These are phyloP conservation scores for Penicillium sp. DNA, from an alignment of 2,329 filamentous ascomycete genomes.

Conservation along the genomic window DNA sequence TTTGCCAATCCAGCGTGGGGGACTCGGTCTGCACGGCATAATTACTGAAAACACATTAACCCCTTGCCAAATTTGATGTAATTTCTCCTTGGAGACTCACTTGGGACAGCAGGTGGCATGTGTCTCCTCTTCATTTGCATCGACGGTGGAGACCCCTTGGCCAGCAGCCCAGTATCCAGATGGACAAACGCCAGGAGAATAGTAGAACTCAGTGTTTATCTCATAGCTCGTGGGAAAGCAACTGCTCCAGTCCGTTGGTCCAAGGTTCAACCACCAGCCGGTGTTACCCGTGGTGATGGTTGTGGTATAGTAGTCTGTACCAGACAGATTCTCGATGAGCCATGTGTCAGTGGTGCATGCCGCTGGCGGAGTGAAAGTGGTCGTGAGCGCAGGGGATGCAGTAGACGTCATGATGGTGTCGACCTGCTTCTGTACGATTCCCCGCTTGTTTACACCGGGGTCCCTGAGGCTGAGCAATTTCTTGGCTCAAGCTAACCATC, in stretches of 20 bases:
- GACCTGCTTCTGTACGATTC: too few species aligned
- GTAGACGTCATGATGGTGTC: background rate
- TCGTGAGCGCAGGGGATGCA: background rate
- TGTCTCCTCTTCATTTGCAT: background rate
- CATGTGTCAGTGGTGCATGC: conserved; percentile 1
- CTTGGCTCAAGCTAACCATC: too few species aligned
- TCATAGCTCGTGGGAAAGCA: conserved; percentile 1
- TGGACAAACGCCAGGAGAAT: conserved; percentile 4
- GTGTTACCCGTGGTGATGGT: background rate
- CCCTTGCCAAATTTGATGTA: too few species aligned
- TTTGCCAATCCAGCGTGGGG: background rate
- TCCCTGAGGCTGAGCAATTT: too few species aligned
- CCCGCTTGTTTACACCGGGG: too few species aligned
- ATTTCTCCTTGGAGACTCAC: background rate
- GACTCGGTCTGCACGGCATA: conserved; percentile 1
- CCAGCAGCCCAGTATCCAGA: conserved; percentile 3
- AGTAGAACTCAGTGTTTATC: background rate
- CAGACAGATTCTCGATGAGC: background rate
- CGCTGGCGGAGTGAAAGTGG: background rate
- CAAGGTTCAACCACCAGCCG: conserved; percentile 4
- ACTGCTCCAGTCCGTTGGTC: background rate
- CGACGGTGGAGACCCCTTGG: background rate
- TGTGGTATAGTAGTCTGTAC: background rate
- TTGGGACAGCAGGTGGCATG: conserved; percentile 5
- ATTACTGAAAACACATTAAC: background rate